These are phyloP conservation scores for Trametes elegans DNA, from an alignment of 768 basidiomycete genomes.

Conservation along the genomic window DNA sequence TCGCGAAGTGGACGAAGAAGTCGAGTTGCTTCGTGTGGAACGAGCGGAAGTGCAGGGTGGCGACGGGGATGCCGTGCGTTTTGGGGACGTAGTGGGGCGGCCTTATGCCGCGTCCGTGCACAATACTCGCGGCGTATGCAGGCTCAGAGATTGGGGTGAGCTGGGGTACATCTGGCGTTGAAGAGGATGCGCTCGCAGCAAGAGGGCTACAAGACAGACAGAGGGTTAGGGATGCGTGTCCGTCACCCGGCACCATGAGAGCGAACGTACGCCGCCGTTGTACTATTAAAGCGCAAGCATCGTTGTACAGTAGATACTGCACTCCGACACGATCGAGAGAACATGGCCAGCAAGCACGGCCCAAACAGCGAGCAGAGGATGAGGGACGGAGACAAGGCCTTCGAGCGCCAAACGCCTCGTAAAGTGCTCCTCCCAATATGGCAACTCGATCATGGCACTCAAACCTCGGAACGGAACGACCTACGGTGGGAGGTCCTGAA, in stretches of 20 bases:
- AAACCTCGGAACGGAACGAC: no score
- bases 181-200: neutral
- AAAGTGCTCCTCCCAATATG: conserved; percentile 4
- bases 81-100: conserved; percentile 55
- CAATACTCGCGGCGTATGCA: conserved; percentile 49
- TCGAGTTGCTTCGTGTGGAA: conserved; percentile 65
- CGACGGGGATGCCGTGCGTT: conserved; percentile 73
- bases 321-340: conserved; percentile 4
- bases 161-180: neutral
- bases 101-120: conserved; percentile 61
- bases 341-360: neutral
- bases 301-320: neutral
- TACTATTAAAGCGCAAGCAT: conserved; percentile 13
- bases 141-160: conserved; percentile 29
- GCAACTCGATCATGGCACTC: neutral
- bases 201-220: neutral
- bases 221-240: neutral
- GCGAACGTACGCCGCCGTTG: neutral
- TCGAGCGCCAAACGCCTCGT: neutral
- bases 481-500: no score
- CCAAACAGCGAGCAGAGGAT: neutral
- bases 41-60: conserved; percentile 79
- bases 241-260: no score
- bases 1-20: conserved; percentile 80
- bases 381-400: neutral